A percentile compares a stretch with the other conserved stretches of the same genome.
These are phyloP conservation scores for Adansonia digitata DNA, from an alignment of 345 rosid genomes.

Conservation along the genomic window DNA sequence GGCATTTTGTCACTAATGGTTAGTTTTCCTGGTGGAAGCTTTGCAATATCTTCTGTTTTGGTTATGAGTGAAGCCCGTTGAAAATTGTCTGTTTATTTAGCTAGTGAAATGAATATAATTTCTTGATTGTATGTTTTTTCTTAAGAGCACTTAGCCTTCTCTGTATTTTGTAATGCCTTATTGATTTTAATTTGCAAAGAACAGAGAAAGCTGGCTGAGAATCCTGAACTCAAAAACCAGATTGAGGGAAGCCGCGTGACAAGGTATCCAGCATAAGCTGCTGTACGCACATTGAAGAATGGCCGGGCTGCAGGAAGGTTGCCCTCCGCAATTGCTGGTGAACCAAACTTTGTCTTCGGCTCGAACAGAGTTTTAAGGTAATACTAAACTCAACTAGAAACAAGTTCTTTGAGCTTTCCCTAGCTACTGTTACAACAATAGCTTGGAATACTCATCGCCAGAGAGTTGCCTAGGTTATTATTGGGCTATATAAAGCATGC, in stretches of 20 bases:
- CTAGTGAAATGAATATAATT: not conserved
- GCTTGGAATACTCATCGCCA: too few species aligned
- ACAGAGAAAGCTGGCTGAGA: constrained; percentile 82
- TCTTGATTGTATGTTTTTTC: not conserved
- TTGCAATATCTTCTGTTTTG: not conserved
- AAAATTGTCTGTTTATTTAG: not conserved
- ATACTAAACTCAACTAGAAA: constrained; percentile 4
- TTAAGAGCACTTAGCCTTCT: not conserved
- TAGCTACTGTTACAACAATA: not conserved
- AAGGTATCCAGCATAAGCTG: constrained; percentile 55
- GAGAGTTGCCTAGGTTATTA: too few species aligned
- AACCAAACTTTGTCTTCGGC: constrained; percentile 61
- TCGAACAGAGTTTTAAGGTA: constrained; percentile 72
- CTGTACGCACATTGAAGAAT: constrained; percentile 55
- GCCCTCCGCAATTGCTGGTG: constrained; percentile 71
- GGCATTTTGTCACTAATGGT: constrained; percentile 74
- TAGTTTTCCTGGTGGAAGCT: constrained; percentile 14
- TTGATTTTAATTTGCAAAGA: constrained; percentile 49
- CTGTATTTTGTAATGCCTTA: too few species aligned
- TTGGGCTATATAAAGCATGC: too few species aligned
- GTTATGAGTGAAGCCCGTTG: not conserved
- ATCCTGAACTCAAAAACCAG: constrained; percentile 52
- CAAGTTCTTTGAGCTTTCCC: too few species aligned
- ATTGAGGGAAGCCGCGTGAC: constrained; percentile 61
- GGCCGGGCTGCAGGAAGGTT: constrained; percentile 95